phyloP scores from a whole-genome alignment of 2,329 filamentous ascomycete species.

The Penicillium rolfsii region DNA sequence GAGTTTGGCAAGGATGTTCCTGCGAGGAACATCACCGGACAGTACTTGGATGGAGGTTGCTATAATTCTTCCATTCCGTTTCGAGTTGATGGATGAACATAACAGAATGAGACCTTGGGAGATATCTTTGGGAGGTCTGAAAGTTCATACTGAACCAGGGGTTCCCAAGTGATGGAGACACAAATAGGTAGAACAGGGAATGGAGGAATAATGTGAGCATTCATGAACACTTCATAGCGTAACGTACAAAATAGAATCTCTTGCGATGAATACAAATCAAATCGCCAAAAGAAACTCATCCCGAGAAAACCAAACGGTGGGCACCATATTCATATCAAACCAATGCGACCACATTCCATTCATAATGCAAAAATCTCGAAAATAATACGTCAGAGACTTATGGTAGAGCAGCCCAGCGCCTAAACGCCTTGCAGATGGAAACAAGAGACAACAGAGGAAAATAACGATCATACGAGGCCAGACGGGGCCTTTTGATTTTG shows the following conservation, averaged over 20 bases:
- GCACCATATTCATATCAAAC: neutral
- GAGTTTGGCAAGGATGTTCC: constrained; percentile 15
- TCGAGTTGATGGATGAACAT: constrained; percentile 3
- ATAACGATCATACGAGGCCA: neutral
- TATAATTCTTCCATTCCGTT: constrained; percentile 10
- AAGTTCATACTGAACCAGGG: too few species aligned
- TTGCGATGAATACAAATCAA: neutral
- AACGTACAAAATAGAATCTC: neutral
- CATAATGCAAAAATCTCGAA: neutral
- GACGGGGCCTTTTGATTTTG: neutral
- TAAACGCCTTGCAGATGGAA: constrained; percentile 26
- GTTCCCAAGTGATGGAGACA: neutral
- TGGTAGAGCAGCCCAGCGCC: constrained; percentile 18
- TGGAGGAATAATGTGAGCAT: neutral
- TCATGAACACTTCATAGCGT: neutral
- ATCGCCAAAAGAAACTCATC: neutral
- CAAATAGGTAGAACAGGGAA: neutral
- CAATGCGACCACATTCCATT: neutral
- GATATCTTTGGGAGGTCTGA: too few species aligned
- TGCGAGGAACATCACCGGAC: constrained; percentile 6
- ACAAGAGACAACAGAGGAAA: constrained; percentile 4
- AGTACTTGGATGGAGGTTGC: constrained; percentile 13
- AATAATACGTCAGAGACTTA: neutral
- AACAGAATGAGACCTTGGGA: neutral
- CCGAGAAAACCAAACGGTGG: neutral